phyloP scores from a whole-genome alignment of 495 filamentous ascomycete species.

The Pseudoneurospora amorphoporcata region DNA sequence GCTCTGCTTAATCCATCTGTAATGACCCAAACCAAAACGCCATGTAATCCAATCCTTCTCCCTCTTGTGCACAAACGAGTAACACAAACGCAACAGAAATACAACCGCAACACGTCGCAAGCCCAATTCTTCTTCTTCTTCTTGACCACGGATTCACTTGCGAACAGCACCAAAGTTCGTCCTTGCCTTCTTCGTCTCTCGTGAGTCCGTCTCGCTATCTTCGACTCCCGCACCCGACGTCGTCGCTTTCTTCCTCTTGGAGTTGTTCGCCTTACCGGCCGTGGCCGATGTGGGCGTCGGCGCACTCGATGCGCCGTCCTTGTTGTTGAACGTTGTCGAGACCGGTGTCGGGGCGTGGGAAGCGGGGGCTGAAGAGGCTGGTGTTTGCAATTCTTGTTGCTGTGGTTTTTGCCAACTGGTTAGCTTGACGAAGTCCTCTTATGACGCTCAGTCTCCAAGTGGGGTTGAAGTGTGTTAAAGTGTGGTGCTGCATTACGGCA shows the following conservation, averaged over 20 bases:
- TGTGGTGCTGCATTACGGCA: neutral
- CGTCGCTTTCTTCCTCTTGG: conserved; percentile 25
- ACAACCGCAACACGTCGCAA: neutral
- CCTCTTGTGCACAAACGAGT: neutral
- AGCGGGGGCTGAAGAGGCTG: conserved; percentile 30
- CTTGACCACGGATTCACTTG: conserved; percentile 23
- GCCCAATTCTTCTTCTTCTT: neutral
- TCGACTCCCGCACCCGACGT: conserved; percentile 23
- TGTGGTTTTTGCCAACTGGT: neutral
- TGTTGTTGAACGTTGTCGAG: conserved; percentile 29
- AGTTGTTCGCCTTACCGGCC: conserved; percentile 31
- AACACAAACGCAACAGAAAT: neutral
- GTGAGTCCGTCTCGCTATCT: conserved; percentile 42
- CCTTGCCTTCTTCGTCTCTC: conserved; percentile 39
- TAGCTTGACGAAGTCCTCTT: neutral
- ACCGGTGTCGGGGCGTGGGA: conserved; percentile 39
- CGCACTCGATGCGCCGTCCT: conserved; percentile 30
- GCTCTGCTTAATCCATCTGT: neutral
- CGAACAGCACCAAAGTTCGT: conserved; percentile 41
- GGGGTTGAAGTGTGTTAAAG: neutral
- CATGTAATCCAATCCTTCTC: neutral
- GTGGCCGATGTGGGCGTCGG: conserved; percentile 36
- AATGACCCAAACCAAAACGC: conserved; percentile 2
- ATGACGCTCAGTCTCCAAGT: neutral
- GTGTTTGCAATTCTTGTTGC: conserved; percentile 28